Conservation (phyloP, 163 green algal species). For the Picocystis sp. region DNA sequence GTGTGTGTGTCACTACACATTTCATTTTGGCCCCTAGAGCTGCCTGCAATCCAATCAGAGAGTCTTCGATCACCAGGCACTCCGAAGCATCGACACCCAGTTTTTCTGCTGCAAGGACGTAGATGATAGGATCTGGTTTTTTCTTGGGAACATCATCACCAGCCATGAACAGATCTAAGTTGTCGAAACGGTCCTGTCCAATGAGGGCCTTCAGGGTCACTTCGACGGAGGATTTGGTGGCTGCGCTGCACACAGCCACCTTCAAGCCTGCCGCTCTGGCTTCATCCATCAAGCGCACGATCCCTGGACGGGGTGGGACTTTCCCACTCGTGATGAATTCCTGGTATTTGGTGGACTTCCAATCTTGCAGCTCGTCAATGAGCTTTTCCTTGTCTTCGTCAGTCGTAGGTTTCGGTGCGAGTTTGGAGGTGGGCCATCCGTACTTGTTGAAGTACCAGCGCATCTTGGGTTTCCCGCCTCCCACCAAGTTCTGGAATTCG, state of each 20-base stretch:
- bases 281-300: constrained; percentile 73
- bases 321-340: constrained; percentile 49
- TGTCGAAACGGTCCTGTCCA: constrained; percentile 43
- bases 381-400: constrained; percentile 45
- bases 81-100: constrained; percentile 38
- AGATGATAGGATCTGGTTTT: constrained; percentile 75
- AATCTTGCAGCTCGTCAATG: constrained; percentile 72
- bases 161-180: constrained; percentile 65
- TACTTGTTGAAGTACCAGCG: constrained; percentile 56
- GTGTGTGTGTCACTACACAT: constrained; percentile 79
- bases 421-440: constrained; percentile 47
- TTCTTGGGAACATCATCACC: constrained; percentile 58
- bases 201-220: constrained; percentile 54
- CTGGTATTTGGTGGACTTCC: constrained; percentile 70
- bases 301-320: constrained; percentile 41
- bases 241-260: constrained; percentile 65
- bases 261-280: constrained; percentile 46
- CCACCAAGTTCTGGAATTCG: constrained; percentile 72
- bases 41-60: constrained; percentile 48
- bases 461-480: constrained; percentile 94
- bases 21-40: constrained; percentile 72
- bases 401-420: constrained; percentile 19
- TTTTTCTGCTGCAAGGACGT: constrained; percentile 54
- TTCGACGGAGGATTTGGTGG: constrained; percentile 56
- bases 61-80: constrained; percentile 72